Percentiles rank a stretch among this genome's conserved stretches.
phyloP scores from a whole-genome alignment of 139 green algal species.

The Yamagishiella unicocca region DNA sequence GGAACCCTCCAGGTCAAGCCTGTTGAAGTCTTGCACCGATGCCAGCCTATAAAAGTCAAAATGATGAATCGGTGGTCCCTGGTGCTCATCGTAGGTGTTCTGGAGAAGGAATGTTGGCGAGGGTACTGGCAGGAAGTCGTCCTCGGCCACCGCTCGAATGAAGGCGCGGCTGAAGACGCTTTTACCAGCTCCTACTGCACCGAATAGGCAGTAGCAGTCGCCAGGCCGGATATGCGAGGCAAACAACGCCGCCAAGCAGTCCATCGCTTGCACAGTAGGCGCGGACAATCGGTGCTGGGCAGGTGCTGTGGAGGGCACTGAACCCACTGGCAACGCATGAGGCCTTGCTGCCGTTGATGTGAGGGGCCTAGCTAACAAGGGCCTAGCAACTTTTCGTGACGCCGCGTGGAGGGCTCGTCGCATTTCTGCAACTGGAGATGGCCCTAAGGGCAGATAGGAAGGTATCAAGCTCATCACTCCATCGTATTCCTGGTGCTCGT shows the following conservation, averaged over 20 bases:
- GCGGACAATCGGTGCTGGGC: not conserved
- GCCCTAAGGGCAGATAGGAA: no score
- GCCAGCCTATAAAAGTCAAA: conserved; percentile 88
- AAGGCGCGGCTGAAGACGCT: conserved; percentile 88
- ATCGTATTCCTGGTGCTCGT: no score
- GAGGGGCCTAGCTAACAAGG: not conserved
- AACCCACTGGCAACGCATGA: not conserved
- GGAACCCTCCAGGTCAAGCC: conserved; percentile 59
- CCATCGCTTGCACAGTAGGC: conserved; percentile 19
- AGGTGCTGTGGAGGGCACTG: not conserved
- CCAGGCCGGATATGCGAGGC: conserved; percentile 49
- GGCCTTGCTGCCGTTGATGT: not conserved
- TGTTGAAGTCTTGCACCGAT: conserved; percentile 50
- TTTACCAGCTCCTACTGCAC: conserved; percentile 87
- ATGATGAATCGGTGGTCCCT: conserved; percentile 78
- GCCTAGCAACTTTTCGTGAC: not conserved
- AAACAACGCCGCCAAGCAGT: conserved; percentile 58
- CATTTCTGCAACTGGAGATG: no score
- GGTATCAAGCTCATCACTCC: no score
- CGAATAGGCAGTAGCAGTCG: conserved; percentile 79
- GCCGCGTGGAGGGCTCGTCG: not conserved
- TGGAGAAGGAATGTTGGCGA: conserved; percentile 91
- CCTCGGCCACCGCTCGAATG: conserved; percentile 72
- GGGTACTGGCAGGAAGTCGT: conserved; percentile 78
- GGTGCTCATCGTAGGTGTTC: conserved; percentile 82